Base-by-base conservation (phyloP, 495 filamentous ascomycete genomes). In the Hyaloscypha bicolor region DNA sequence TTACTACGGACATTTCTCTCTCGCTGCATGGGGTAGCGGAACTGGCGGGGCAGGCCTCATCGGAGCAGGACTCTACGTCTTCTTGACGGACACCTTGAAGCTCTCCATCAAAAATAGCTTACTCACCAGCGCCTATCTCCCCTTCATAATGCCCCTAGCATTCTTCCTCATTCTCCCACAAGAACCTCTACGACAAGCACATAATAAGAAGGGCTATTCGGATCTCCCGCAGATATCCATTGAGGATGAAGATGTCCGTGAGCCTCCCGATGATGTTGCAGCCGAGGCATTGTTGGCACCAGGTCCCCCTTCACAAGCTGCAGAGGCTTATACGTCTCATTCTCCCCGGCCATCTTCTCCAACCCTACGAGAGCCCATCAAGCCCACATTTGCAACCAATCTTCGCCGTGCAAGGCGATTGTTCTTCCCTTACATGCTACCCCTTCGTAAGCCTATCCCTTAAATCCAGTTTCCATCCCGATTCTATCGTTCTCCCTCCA, bases 21-120 rank as follows among this genome's bases (percentile, higher is more conserved):
- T 98, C 53, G 95, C 94, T 5, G 88, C 92, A 14, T 99, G 95
- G 95, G 90, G 93, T 0, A 94, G 90, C 72, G 95, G 95, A 0
- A 98, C 95, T 0, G 95, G 95, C 4, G 95, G 88, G 0, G 95
- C 95, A 1, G 95, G 95, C 2, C 73, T 99, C 69, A 78, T 94
- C 6, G 95, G 95, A 1, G 91, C 94, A 9, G 94, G 93, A 1
- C 79, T 93, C 39, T 99, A 99, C 76, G 91, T 93, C 33, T 65
- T 96, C 29, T 84, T 93, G 32, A 97, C 93, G 0, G 92, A 88
- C n/a, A 88, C 87, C 66, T 65, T 96, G 12, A 88, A 88, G 0
- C 82, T 95, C 64, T 87, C 83, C 45, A 89, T 94, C 30, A 86
- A 82, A 71, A 80, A 78, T 21, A 94, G 89, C 42, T 79, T 99